Conservation (phyloP, 768 basidiomycete species). For the Calvatia gigantea region DNA sequence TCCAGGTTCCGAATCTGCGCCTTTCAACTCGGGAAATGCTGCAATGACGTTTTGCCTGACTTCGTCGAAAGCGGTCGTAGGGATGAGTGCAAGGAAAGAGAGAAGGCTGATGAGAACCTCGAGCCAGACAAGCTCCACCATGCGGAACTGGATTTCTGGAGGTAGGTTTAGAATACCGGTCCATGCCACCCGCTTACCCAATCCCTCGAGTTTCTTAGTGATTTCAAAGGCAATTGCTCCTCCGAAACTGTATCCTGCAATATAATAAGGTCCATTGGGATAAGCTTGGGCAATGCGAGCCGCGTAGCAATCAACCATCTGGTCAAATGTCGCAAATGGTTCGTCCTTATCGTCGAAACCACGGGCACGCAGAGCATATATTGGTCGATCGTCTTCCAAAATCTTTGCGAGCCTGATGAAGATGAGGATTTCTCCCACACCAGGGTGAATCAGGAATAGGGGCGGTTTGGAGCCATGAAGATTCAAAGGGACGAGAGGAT, state of each 20-base stretch:
- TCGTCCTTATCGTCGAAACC: conserved; percentile 6
- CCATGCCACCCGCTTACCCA: conserved; percentile 5
- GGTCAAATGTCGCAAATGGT: conserved; percentile 3
- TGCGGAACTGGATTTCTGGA: conserved; percentile 8
- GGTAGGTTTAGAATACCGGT: conserved; percentile 5
- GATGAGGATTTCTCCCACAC: conserved; percentile 8
- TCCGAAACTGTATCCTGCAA: conserved; percentile 7
- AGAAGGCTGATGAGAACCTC: conserved; percentile 8
- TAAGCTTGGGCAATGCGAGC: not conserved
- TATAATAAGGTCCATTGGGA: conserved; percentile 1
- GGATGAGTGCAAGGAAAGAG: conserved; percentile 4
- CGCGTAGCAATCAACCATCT: conserved; percentile 4
- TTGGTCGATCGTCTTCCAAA: conserved; percentile 2
- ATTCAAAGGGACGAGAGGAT: conserved; percentile 6
- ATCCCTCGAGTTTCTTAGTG: conserved; percentile 4
- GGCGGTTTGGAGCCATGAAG: conserved; percentile 5
- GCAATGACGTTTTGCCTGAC: not conserved
- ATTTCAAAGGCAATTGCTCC: conserved; percentile 6
- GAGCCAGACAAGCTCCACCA: conserved; percentile 8
- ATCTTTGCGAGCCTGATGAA: conserved; percentile 5
- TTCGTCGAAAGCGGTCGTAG: conserved; percentile 1
- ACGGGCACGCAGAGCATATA: conserved; percentile 7
- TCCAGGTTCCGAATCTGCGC: not conserved
- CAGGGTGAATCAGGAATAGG: conserved; percentile 7
- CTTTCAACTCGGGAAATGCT: conserved; percentile 3